phyloP scores from a whole-genome alignment of 1,139 yeast genomes.

The Yamadazyma taylorii region DNA sequence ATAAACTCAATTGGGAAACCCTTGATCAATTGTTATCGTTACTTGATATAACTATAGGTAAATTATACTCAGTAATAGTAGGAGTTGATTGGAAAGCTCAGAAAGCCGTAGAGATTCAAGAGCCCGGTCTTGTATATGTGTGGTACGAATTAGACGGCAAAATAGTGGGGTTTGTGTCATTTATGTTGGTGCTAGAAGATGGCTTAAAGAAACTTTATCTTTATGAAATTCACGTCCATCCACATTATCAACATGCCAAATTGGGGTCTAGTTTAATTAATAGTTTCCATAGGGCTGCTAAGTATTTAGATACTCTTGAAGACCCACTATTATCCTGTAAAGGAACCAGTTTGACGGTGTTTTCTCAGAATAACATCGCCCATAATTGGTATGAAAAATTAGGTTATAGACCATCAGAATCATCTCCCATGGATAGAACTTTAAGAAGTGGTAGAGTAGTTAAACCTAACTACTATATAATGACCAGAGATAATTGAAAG shows the following conservation, averaged over 20 bases:
- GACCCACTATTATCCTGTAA: slow-evolving; percentile 8
- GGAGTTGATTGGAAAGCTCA: slow-evolving; percentile 46
- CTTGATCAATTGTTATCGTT: slow-evolving; percentile 18
- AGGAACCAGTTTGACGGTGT: slow-evolving; percentile 51
- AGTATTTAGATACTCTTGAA: slow-evolving; percentile 13
- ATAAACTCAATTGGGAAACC: not conserved
- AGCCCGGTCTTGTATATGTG: slow-evolving; percentile 43
- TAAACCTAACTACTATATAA: slow-evolving; percentile 30
- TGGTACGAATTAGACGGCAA: slow-evolving; percentile 18
- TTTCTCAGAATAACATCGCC: slow-evolving; percentile 45
- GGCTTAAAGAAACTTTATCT: slow-evolving; percentile 42
- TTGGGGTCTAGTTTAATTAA: slow-evolving; percentile 37
- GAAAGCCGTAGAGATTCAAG: slow-evolving; percentile 48
- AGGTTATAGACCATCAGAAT: slow-evolving; percentile 38
- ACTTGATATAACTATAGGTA: slow-evolving; percentile 28
- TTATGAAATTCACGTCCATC: slow-evolving; percentile 52
- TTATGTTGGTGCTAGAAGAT: slow-evolving; percentile 37
- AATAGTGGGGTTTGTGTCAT: slow-evolving; percentile 45
- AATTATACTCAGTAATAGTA: slow-evolving; percentile 24
- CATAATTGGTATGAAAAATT: slow-evolving; percentile 40
- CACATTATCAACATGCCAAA: slow-evolving; percentile 26
- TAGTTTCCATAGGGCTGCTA: slow-evolving; percentile 27
- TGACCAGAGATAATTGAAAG: slow-evolving; percentile 11
- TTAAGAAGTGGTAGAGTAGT: slow-evolving; percentile 39
- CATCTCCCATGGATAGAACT: slow-evolving; percentile 45